Evolutionary conservation across 192 early-diverging fungal genomes (phyloP).

Genomic region (Coemansia sp.): DNA sequence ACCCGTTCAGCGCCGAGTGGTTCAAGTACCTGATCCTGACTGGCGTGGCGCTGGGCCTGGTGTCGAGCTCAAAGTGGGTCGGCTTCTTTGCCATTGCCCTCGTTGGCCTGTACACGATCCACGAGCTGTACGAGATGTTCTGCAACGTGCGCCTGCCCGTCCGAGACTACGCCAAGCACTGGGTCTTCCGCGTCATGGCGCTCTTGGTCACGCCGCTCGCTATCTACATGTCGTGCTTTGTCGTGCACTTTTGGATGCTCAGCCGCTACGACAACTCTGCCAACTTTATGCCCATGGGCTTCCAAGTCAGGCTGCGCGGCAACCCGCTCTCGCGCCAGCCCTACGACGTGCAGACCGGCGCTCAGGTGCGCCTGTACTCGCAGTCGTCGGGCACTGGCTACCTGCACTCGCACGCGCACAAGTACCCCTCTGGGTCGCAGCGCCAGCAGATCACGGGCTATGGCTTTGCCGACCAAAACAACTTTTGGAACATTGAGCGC

Average conservation of each 20-base stretch:
- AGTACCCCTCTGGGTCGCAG: conserved; percentile 63
- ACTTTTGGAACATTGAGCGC: conserved; percentile 67
- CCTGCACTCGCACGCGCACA: conserved; percentile 67
- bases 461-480: conserved; percentile 86
- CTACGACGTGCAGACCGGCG: conserved; percentile 47
- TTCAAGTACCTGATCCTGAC: conserved; percentile 83
- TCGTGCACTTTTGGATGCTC: conserved; percentile 87
- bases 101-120: conserved; percentile 42
- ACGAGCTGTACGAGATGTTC: conserved; percentile 51
- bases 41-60: conserved; percentile 86
- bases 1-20: conserved; percentile 85
- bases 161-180: conserved; percentile 77
- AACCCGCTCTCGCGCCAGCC: conserved; percentile 49
- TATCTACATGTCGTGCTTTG: conserved; percentile 83
- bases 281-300: conserved; percentile 55
- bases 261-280: conserved; percentile 56
- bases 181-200: conserved; percentile 77
- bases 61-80: conserved; percentile 94
- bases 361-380: conserved; percentile 43
- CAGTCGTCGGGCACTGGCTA: conserved; percentile 38
- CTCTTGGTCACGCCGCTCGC: conserved; percentile 81
- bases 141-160: conserved; percentile 53
- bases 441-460: conserved; percentile 85
- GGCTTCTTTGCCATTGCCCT: conserved; percentile 91
- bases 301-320: conserved; percentile 39